Evolutionary conservation across 163 green algal genomes (phyloP).

Genomic region (Scenedesmus sp.): DNA sequence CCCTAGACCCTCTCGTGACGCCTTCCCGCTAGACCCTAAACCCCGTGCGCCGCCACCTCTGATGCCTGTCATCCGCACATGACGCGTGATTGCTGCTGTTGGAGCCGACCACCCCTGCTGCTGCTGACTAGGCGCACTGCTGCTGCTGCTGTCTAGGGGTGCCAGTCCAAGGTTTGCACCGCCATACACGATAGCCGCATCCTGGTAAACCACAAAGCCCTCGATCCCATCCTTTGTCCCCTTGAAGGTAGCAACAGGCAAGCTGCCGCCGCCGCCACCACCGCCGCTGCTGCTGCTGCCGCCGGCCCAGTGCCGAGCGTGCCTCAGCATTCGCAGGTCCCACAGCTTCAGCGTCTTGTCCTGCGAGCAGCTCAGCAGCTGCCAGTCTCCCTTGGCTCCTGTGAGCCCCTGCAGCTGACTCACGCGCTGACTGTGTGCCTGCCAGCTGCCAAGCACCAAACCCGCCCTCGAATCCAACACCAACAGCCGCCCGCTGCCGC

Average conservation of each 20-base stretch:
- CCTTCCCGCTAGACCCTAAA: neutral
- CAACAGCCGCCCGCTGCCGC: conserved; percentile 12
- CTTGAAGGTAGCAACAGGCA: neutral
- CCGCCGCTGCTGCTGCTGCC: conserved; percentile 23
- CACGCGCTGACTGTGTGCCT: conserved; percentile 42
- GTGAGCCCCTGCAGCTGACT: conserved; percentile 32
- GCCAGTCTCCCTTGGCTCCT: neutral
- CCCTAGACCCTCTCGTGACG: neutral
- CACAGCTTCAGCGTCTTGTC: conserved; percentile 50
- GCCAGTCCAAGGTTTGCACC: conserved; percentile 37
- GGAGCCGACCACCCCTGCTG: conserved; percentile 3
- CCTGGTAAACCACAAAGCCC: conserved; percentile 50
- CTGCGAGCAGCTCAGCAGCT: conserved; percentile 31
- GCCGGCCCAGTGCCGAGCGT: neutral
- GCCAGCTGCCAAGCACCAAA: conserved; percentile 13
- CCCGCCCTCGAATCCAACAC: conserved; percentile 27
- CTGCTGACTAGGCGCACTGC: conserved; percentile 23
- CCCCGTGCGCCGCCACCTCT: conserved; percentile 3
- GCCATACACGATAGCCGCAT: conserved; percentile 43
- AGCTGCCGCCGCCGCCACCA: too few relatives aligned
- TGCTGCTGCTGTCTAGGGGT: neutral
- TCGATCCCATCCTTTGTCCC: conserved; percentile 35
- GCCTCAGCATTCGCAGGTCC: conserved; percentile 45
- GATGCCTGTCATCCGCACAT: conserved; percentile 33
- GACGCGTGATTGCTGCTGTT: neutral